phyloP scores from a whole-genome alignment of 1,139 yeast genomes.

The Candida sp. region DNA sequence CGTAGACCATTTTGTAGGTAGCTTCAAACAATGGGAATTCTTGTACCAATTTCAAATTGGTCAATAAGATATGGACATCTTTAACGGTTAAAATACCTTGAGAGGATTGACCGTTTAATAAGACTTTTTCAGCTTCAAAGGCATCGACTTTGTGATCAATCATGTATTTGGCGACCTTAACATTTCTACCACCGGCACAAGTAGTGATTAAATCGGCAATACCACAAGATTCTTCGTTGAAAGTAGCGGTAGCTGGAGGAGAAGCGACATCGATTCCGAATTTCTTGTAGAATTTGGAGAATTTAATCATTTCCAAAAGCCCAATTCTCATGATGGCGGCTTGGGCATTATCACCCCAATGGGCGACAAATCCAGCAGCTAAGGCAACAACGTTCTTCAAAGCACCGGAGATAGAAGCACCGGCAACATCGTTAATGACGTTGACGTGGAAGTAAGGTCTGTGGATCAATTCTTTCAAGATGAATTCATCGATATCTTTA shows the following conservation, averaged over 20 bases:
- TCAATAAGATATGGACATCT: slow-evolving; percentile 85
- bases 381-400: slow-evolving; percentile 90
- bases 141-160: slow-evolving; percentile 69
- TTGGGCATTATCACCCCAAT: slow-evolving; percentile 98
- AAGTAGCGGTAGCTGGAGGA: slow-evolving; percentile 74
- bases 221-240: slow-evolving; percentile 91
- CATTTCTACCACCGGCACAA: slow-evolving; percentile 95
- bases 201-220: slow-evolving; percentile 97
- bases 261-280: slow-evolving; percentile 70
- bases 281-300: slow-evolving; percentile 46
- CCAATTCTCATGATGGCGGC: slow-evolving; percentile 97
- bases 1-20: slow-evolving; percentile 78
- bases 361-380: slow-evolving; percentile 90
- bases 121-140: slow-evolving; percentile 73
- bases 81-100: slow-evolving; percentile 89
- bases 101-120: slow-evolving; percentile 90
- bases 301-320: slow-evolving; percentile 71
- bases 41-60: slow-evolving; percentile 51
- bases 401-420: slow-evolving; percentile 94
- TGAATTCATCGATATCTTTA: slow-evolving; percentile 65
- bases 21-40: slow-evolving; percentile 90
- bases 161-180: slow-evolving; percentile 80
- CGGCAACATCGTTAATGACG: slow-evolving; percentile 86
- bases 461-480: slow-evolving; percentile 79
- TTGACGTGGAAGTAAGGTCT: slow-evolving; percentile 94